Evolutionary conservation across 345 rosid genomes (phyloP), one percentile per base, ranked within the genome.

Genomic region (Gossypium ekmanianum): DNA sequence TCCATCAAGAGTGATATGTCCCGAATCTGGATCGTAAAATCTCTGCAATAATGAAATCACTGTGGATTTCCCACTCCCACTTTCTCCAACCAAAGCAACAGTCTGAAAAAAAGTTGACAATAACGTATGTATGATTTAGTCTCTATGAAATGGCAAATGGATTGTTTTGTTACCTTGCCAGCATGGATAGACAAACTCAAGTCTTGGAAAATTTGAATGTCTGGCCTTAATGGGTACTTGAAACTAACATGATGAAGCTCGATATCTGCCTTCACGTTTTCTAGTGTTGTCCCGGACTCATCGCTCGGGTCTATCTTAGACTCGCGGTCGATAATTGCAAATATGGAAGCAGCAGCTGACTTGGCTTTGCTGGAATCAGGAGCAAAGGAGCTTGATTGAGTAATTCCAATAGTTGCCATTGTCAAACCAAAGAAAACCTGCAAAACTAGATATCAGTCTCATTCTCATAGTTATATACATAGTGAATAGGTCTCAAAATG

Each of bases 11-110:
- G 79, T 79, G 17, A 83, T 75, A 24, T 3, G 47, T 27, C 85
- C 85, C 5, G 80, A 77, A 68, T 83, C 81, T 2, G 77, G 83
- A 75, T 83, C 81, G 17, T 83, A 83, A 57, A 83, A 83, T 58
- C 85, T 75, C 14, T 75, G 81, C 59, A 83, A n/a, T 24, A 83
- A 48, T 13, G 79, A 18, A 11, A 83, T 75, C 3, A 78, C 83
- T 0, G 83, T 80, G 2, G 83, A 83, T 61, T 83, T 83, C 24
- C 85, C 85, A 62, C 81, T 71, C 11, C 83, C 85, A 51, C 85
- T 83, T 56, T 80, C 85, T 41, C 85, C 83, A 41, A 83, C 85
- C 14, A 80, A 27, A 7, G 85, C 85, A 29, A 80, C 79, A 2
- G 79, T 77, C 85, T 83, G 75, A 61, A 61, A 34, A 11, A 57